Evolutionary conservation across 768 basidiomycete genomes (phyloP), one percentile per base, ranked within the genome.

Genomic region (Leucocoprinus birnbaumii): DNA sequence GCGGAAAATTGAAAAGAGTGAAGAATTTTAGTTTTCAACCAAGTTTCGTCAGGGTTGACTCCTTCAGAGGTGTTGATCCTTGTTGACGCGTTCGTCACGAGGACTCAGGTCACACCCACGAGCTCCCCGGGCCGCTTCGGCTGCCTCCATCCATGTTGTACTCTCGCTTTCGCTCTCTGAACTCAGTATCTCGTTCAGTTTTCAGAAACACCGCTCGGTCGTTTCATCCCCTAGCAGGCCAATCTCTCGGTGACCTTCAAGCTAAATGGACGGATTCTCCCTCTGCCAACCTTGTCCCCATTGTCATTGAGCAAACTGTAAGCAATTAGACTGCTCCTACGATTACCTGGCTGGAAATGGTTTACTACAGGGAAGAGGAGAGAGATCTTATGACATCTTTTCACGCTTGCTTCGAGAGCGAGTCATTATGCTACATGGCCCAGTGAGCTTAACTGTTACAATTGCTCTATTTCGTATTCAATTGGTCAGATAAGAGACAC

Each of bases 341-440:
- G 31, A 35, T n/a, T n/a, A 16, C 26, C 2, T 27, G 22, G 26
- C 52, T 27, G 41, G 18, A 45, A 37, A 14, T 31, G 38, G n/a
- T 55, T 48, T 49, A 61, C n/a, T n/a, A n/a, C n/a, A 91, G 89
- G 89, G 88, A 44, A 80, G 91, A 63, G 91, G 91, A 11, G 92
- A 93, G 70, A 80, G 91, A 35, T 91, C 90, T 24, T 96, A 97
- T 73, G 95, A 98, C 66, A 97, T 98, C 54, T 98, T 94, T 72
- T 98, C 95, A 35, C 83, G 96, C 19, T 79, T 98, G 47, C 77
- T 98, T 37, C 79, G 92, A 59, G 96, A 98, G 66, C 82, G 96
- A 48, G 95, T 98, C 34, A 91, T 98, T 62, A 97, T 98, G 87
- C 79, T 98, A 35, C 89, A 91, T 63, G 95, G 94, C 18, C 89